Conservation (phyloP, 306 rosid genomes). For the Urtica urens region DNA sequence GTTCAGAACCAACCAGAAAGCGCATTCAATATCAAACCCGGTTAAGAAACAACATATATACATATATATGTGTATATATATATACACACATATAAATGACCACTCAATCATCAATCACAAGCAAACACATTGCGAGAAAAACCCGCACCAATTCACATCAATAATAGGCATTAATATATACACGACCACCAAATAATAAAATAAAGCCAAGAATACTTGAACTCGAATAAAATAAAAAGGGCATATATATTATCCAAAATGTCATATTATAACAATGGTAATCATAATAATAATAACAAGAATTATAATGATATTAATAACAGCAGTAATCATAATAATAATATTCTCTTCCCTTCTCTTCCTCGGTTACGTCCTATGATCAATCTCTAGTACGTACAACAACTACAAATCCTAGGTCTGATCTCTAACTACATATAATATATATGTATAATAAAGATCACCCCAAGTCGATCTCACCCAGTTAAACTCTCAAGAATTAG, state of each 20-base stretch:
- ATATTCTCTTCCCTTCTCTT: slow-evolving; percentile 9
- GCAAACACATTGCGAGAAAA: not conserved
- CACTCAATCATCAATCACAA: slow-evolving; percentile 11
- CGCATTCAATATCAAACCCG: slow-evolving; percentile 29
- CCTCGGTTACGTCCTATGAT: slow-evolving; percentile 11
- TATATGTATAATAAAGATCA: slow-evolving; percentile 8
- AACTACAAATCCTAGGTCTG: slow-evolving; percentile 12
- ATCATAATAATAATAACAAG: slow-evolving; percentile 1
- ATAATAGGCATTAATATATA: too few relatives aligned
- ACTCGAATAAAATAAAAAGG: not conserved
- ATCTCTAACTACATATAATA: too few relatives aligned
- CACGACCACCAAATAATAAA: not conserved
- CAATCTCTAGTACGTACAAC: not conserved
- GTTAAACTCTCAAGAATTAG: not conserved
- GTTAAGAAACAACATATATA: slow-evolving; percentile 25
- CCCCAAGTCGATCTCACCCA: not conserved
- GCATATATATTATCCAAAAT: not conserved
- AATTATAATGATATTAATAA: not conserved
- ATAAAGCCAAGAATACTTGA: slow-evolving; percentile 9
- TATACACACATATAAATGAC: slow-evolving; percentile 20
- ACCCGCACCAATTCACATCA: too few relatives aligned
- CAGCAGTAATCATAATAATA: slow-evolving; percentile 25
- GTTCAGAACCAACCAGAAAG: slow-evolving; percentile 61
- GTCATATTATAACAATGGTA: not conserved
- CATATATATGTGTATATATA: too few relatives aligned